These are phyloP conservation scores for Fusarium sp. DNA, from an alignment of 2,329 filamentous ascomycete genomes.

Conservation along the genomic window DNA sequence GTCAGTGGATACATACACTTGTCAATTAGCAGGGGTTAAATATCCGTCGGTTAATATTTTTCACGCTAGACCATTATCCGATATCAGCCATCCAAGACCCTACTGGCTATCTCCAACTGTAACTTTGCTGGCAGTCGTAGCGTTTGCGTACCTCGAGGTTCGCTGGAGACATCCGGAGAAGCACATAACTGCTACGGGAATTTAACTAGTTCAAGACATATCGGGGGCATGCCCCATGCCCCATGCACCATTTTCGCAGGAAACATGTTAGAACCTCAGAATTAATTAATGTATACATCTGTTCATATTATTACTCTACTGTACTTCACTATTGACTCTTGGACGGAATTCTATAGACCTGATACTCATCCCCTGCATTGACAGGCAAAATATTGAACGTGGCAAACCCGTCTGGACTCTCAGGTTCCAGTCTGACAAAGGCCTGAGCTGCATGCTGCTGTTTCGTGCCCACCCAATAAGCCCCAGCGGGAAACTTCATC, in stretches of 20 bases:
- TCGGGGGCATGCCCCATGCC: too few relatives aligned
- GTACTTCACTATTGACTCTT: background rate
- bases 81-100: background rate
- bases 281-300: background rate
- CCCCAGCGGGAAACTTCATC: conserved; percentile 40
- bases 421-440: conserved; percentile 44
- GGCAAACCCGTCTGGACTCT: conserved; percentile 45
- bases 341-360: conserved; percentile 37
- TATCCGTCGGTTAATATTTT: background rate
- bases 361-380: conserved; percentile 44
- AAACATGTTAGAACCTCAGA: too few relatives aligned
- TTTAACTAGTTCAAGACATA: too few relatives aligned
- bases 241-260: background rate
- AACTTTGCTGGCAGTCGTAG: too few relatives aligned
- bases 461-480: conserved; percentile 45
- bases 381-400: conserved; percentile 45
- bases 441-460: conserved; percentile 46
- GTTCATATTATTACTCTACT: rapidly evolving
- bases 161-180: too few relatives aligned
- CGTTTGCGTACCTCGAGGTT: background rate
- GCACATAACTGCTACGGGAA: rapidly evolving
- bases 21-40: background rate
- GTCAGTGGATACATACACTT: background rate
- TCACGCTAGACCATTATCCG: too few relatives aligned
- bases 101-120: background rate